A percentile compares a stretch with the other conserved stretches of the same genome.
These are phyloP conservation scores for Globisporangium orthogonon DNA, from an alignment of 352 stramenopile species.

Conservation along the genomic window DNA sequence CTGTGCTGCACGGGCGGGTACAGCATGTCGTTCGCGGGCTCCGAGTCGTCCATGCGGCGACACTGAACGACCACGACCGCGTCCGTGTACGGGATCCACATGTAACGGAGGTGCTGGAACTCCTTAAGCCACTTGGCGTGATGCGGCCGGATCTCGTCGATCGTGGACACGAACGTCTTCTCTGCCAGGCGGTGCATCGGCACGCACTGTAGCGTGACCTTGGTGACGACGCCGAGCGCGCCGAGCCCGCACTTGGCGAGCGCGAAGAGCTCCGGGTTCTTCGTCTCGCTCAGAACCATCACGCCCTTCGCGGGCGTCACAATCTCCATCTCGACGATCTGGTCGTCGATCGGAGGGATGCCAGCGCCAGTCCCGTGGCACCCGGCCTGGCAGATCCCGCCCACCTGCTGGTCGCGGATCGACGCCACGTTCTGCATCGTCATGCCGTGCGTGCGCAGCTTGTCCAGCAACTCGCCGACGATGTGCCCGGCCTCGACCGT, in stretches of 20 bases:
- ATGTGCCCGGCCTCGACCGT: slow-evolving; percentile 86
- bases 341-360: slow-evolving; percentile 96
- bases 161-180: slow-evolving; percentile 89
- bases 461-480: slow-evolving; percentile 71
- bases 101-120: slow-evolving; percentile 92
- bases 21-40: slow-evolving; percentile 27
- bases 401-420: slow-evolving; percentile 97
- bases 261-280: slow-evolving; percentile 85
- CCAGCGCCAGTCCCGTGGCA: slow-evolving; percentile 94
- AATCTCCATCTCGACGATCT: slow-evolving; percentile 95
- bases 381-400: slow-evolving; percentile 93
- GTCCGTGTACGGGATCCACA: slow-evolving; percentile 99
- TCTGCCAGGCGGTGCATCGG: slow-evolving; percentile 92
- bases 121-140: slow-evolving; percentile 69
- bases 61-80: slow-evolving; percentile 92
- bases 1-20: slow-evolving; percentile 41
- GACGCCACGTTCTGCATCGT: slow-evolving; percentile 98
- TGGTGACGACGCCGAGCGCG: slow-evolving; percentile 93
- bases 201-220: slow-evolving; percentile 95
- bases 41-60: slow-evolving; percentile 43
- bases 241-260: slow-evolving; percentile 94
- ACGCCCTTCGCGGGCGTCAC: slow-evolving; percentile 91
- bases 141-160: slow-evolving; percentile 79
- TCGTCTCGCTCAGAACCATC: slow-evolving; percentile 80
- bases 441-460: slow-evolving; percentile 77